These are phyloP conservation scores for Ampelomyces quisqualis DNA, from an alignment of 2,329 filamentous ascomycete genomes.

Conservation along the genomic window DNA sequence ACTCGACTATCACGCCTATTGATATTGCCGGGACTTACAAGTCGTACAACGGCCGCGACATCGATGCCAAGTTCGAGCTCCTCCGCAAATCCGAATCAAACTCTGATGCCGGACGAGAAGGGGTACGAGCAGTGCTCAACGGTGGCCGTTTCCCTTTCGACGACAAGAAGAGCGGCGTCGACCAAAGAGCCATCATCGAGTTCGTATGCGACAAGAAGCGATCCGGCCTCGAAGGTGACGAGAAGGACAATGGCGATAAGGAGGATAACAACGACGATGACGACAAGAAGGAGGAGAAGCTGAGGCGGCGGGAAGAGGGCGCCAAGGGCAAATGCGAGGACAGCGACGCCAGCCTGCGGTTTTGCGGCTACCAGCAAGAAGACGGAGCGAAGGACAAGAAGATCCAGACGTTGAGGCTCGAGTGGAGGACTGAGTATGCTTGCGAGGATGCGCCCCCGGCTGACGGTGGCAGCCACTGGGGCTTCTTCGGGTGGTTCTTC, in stretches of 20 bases:
- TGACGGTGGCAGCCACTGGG: constrained; percentile 67
- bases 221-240: constrained; percentile 70
- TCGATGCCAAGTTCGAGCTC: constrained; percentile 67
- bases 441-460: constrained; percentile 57
- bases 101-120: constrained; percentile 67
- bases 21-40: constrained; percentile 73
- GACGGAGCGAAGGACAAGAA: constrained; percentile 49
- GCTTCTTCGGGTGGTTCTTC: constrained; percentile 96
- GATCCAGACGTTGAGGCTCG: constrained; percentile 67
- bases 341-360: constrained; percentile 62
- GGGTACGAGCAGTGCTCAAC: constrained; percentile 67
- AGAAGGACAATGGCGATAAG: constrained; percentile 60
- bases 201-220: constrained; percentile 76
- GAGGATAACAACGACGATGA: constrained; percentile 54
- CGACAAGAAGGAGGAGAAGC: constrained; percentile 20
- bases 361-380: constrained; percentile 68
- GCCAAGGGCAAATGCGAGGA: constrained; percentile 41
- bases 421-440: constrained; percentile 85
- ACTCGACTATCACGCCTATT: constrained; percentile 59
- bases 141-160: constrained; percentile 55
- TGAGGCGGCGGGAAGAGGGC: constrained; percentile 29
- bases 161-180: constrained; percentile 50
- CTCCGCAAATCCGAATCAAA: constrained; percentile 66
- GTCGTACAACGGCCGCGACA: constrained; percentile 53
- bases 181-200: constrained; percentile 78